Base-by-base conservation (phyloP, 2,329 filamentous ascomycete genomes). In the Fusarium sp. region DNA sequence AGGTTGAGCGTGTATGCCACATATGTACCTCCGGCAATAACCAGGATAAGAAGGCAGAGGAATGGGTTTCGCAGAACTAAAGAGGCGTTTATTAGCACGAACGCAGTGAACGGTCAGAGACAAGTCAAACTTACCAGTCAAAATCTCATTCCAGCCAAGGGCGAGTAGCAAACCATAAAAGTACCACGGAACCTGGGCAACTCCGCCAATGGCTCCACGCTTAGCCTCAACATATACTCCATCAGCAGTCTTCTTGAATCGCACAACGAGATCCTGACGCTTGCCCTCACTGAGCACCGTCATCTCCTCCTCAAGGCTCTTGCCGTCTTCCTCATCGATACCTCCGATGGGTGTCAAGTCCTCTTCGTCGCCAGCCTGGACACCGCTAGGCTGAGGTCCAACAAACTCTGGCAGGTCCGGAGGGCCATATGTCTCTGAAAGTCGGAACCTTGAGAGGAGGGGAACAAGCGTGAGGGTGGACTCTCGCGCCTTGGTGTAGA, bases 181-280 rank as follows among this genome's bases (percentile, higher is more conserved):
- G 80, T 97, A 98, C 64, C 97, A 81, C 7, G 96, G 96, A 48
- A 99, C 89, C 79, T 97, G 94, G 6, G 94, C 92, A 73, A 99
- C 92, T 57, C 95, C 94, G 54, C 96, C 96, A 76, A 99, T 96
- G 40, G 96, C 96, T 76, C 95, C 94, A 59, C 96, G 89, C 85
- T 99, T 99, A 48, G 96, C 96, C 82, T 99, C 96, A 40, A 99
- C 94, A 74, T 97, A 99, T 6, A 99, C 95, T 9, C 94, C 96
- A 76, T 99, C 96, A 2, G 96, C 96, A 34, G 93, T 96, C 86
- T 98, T 98, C 86, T 97, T 98, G 86, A 99, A 99, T 55, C 96
- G 88, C 15, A 97, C 91, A 11, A 94, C 93, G 26, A 99, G 86
- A 76, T 99, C 94, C 76, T 97, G 92, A 62, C 92, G 88, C 81